Evolutionary conservation across 257 asterid genomes (phyloP), one percentile per base, ranked within the genome.

Genomic region (Scutellaria baicalensis): DNA sequence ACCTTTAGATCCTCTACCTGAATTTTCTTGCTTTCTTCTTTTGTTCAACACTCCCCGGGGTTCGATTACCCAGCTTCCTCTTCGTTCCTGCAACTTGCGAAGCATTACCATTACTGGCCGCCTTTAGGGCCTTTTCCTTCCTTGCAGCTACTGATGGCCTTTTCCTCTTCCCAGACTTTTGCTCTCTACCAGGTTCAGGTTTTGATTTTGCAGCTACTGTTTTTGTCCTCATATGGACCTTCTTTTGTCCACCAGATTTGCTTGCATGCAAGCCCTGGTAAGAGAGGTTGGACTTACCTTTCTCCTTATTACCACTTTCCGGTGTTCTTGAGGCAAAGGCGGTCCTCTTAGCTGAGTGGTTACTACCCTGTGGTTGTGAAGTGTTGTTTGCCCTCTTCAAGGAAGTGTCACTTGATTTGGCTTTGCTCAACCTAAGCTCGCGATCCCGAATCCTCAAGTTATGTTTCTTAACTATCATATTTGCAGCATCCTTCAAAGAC

Each of bases 131-230:
- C 50, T 79, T 78, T 36, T 80, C 88, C 82, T 91, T 87, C 73
- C 99, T 81, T 52, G 96, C 97, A 72, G 95, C 95, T 68, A 93
- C 96, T 0, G 97, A 66, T 31, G 97, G 99, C 62, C 97, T 78
- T 79, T 94, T 94, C 56, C 71, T 76, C 56, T 42, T 61, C 33
- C 72, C 48, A 6, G 73, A 73, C 48, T 56, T 78, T 50, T 59
- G 59, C 69, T 59, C 82, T 21, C 27, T 59, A 58, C 76, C 69
- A 51, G 83, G 62, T 66, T 62, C 71, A 6, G 77, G 66, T 20
- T 69, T 79, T 6, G 71, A 77, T 43, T 75, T 83, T 38, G 74
- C 71, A 40, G 67, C 72, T 5, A 54, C 43, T 4, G 36, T 62
- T 39, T 23, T 68, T 31, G 77, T 63, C 51, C 57, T 79, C 11